A percentile compares a stretch with the other conserved stretches of the same genome.
These are phyloP conservation scores for Aspergillus terreus DNA, from an alignment of 2,329 filamentous ascomycete genomes.

Conservation along the genomic window DNA sequence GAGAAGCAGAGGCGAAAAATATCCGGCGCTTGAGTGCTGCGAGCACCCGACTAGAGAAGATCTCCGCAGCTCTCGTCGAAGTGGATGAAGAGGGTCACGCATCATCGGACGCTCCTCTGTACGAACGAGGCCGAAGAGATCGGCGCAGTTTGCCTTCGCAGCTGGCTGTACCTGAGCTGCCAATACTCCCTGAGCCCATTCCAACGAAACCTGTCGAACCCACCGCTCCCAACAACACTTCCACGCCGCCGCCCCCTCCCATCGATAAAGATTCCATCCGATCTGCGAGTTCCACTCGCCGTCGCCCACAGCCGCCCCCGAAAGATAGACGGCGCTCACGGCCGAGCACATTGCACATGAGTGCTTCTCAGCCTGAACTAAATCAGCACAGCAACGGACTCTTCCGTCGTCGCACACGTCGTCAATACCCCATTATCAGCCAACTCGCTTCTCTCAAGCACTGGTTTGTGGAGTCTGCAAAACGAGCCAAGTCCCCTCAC, in stretches of 20 bases:
- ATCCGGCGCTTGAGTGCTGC: slow-evolving; percentile 81
- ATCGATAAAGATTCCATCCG: slow-evolving; percentile 70
- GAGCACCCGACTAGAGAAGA: slow-evolving; percentile 77
- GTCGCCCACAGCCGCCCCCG: slow-evolving; percentile 75
- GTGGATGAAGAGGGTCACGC: slow-evolving; percentile 70
- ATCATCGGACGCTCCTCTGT: slow-evolving; percentile 51
- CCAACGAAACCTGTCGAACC: slow-evolving; percentile 24
- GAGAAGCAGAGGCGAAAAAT: slow-evolving; percentile 74
- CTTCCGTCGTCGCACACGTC: slow-evolving; percentile 53
- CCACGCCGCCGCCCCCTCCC: slow-evolving; percentile 59
- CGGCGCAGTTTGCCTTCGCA: slow-evolving; percentile 66
- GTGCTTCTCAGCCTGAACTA: slow-evolving; percentile 65
- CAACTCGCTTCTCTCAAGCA: slow-evolving; percentile 67
- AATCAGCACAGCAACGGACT: slow-evolving; percentile 52
- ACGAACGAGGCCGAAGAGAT: slow-evolving; percentile 71
- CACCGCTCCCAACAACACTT: slow-evolving; percentile 31
- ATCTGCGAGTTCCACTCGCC: slow-evolving; percentile 72
- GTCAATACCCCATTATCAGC: slow-evolving; percentile 61
- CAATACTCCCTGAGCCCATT: slow-evolving; percentile 65
- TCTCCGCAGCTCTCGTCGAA: slow-evolving; percentile 72
- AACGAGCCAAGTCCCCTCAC: slow-evolving; percentile 58
- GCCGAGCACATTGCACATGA: slow-evolving; percentile 82
- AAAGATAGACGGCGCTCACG: slow-evolving; percentile 78
- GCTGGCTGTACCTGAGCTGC: slow-evolving; percentile 68
- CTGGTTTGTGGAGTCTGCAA: slow-evolving; percentile 67